phyloP scores from a whole-genome alignment of 495 filamentous ascomycete species.

The Niebla homalea region DNA sequence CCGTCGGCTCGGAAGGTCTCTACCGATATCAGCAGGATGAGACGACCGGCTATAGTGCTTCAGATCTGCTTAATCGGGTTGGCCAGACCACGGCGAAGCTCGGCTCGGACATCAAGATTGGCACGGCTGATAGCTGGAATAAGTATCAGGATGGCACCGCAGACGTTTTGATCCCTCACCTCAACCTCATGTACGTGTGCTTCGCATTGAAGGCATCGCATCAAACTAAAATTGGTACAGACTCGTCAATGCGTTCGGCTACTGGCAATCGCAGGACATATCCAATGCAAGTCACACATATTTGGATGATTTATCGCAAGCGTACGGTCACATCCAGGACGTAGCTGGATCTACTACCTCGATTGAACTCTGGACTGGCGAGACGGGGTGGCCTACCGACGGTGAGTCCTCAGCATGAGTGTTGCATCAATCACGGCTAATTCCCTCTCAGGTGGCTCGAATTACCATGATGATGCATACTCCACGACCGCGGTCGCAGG shows the following conservation, averaged over 20 bases:
- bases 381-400: conserved; percentile 55
- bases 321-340: conserved; percentile 54
- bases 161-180: conserved; percentile 47
- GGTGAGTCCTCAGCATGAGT: conserved; percentile 20
- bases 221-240: conserved; percentile 17
- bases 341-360: conserved; percentile 39
- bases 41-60: conserved; percentile 47
- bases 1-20: conserved; percentile 64
- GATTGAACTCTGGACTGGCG: conserved; percentile 61
- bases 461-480: conserved; percentile 28
- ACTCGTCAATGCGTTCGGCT: conserved; percentile 69
- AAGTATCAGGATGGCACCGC: conserved; percentile 63
- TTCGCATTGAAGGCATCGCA: neutral
- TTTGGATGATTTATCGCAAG: conserved; percentile 61
- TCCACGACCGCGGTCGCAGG: conserved; percentile 45
- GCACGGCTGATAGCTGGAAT: conserved; percentile 76
- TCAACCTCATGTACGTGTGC: conserved; percentile 47
- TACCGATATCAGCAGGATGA: conserved; percentile 39
- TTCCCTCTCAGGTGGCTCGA: conserved; percentile 35
- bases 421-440: neutral
- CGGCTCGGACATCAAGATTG: conserved; percentile 45
- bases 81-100: conserved; percentile 42
- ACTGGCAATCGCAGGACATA: conserved; percentile 61
- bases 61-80: conserved; percentile 49
- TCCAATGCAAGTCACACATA: conserved; percentile 54